Conservation (phyloP, 1,139 yeast species). For the Debaryomyces robertsiae region DNA sequence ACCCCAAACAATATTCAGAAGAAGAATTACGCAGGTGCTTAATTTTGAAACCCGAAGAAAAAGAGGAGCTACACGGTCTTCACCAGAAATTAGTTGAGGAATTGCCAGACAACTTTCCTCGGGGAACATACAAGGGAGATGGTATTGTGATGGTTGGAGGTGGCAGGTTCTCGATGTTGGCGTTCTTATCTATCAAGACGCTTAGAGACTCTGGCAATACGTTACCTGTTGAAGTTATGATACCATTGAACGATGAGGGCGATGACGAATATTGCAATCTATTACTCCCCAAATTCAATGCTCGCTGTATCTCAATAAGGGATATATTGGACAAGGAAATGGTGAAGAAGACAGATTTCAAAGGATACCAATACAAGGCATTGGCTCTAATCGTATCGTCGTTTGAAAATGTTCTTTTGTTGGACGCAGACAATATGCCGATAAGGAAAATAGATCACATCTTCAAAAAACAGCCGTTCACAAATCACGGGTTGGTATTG, state of each 20-base stretch:
- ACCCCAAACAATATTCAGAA: background rate
- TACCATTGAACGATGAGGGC: slow-evolving; percentile 37
- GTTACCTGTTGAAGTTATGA: slow-evolving; percentile 39
- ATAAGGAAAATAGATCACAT: slow-evolving; percentile 41
- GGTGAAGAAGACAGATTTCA: slow-evolving; percentile 30
- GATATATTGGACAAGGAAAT: slow-evolving; percentile 35
- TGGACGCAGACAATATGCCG: slow-evolving; percentile 46
- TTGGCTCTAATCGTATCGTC: slow-evolving; percentile 42
- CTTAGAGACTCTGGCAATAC: slow-evolving; percentile 38
- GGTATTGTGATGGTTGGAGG: slow-evolving; percentile 46
- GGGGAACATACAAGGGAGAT: background rate
- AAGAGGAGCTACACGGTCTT: background rate
- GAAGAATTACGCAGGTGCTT: background rate
- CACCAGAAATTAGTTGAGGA: background rate
- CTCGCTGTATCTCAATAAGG: slow-evolving; percentile 36
- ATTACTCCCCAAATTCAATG: slow-evolving; percentile 28
- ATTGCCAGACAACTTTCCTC: background rate
- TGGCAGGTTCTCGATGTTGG: slow-evolving; percentile 39
- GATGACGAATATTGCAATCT: slow-evolving; percentile 31
- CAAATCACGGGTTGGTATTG: slow-evolving; percentile 58
- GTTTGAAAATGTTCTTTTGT: slow-evolving; percentile 42
- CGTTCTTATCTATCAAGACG: slow-evolving; percentile 36
- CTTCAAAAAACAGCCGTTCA: slow-evolving; percentile 57
- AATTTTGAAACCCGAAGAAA: background rate
- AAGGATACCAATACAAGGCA: slow-evolving; percentile 43